Percentiles rank a stretch among this genome's conserved stretches.
Conservation (phyloP, 768 basidiomycete genomes). For the Favolaschia claudopus region DNA sequence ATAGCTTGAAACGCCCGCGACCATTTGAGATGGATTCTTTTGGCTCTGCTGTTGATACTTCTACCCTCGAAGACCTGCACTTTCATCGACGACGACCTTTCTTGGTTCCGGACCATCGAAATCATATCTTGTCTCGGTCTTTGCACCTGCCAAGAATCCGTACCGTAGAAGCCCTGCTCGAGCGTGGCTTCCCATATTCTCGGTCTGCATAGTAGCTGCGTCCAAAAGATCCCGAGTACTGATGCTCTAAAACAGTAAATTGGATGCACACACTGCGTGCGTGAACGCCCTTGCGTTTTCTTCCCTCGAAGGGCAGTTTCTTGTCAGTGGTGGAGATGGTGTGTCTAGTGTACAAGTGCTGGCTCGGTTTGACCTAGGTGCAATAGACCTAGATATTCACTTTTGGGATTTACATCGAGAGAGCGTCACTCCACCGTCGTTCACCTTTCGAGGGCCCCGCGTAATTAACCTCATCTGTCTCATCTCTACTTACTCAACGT, state of each 20-base stretch:
- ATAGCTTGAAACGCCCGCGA: no score
- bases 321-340: constrained; percentile 79
- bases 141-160: background rate
- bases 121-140: background rate
- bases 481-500: constrained; percentile 18
- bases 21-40: no score
- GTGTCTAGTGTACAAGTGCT: no score
- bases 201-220: constrained; percentile 20
- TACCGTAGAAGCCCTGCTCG: constrained; percentile 25
- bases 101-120: background rate
- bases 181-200: constrained; percentile 33
- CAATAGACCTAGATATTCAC: constrained; percentile 59
- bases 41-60: no score
- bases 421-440: constrained; percentile 51
- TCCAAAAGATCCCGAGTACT: background rate
- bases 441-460: constrained; percentile 54
- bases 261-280: constrained; percentile 63
- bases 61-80: background rate
- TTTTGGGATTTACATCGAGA: constrained; percentile 77
- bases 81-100: background rate
- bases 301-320: constrained; percentile 62
- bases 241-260: constrained; percentile 35
- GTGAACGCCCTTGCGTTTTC: constrained; percentile 72
- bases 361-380: constrained; percentile 4
- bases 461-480: constrained; percentile 35